Evolutionary conservation across 2,329 filamentous ascomycete genomes (phyloP), one percentile per base, ranked within the genome.

Genomic region (Hypomyces rosellus): DNA sequence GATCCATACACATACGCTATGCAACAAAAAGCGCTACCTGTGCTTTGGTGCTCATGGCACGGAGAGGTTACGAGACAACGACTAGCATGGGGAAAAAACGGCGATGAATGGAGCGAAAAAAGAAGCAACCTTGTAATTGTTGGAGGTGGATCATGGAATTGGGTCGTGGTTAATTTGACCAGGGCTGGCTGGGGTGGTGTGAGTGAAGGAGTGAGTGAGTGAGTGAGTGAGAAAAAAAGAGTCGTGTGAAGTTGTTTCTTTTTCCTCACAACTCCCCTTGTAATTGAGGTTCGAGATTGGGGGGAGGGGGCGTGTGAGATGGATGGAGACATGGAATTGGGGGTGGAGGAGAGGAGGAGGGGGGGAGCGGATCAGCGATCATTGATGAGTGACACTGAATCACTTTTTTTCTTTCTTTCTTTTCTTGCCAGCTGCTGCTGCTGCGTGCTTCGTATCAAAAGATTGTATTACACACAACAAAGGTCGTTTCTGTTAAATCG

Each of bases 31-130:
- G 25, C 25, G 4, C 25, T 30, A 30, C 25, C 6, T 30, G 25
- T 30, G 25, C 25, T 30, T 11, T 30, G 25, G 6, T 30, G 25
- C 25, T 30, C 25, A 30, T 30, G 25, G 25, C 25, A 30, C 25
- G 25, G 25, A 30, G 25, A 30, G 9, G 25, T 30, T 30, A 30
- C 25, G 25, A 46, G 25, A 20, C 30, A 12, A 43, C 33, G 49
- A 38, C 49, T 51, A 48, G 45, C 25, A 44, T 40, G 49, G 49
- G 45, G 39, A 43, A 40, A 39, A 48, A 34, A 51, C 42, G 45
- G 45, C 45, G 49, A 40, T 43, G 34, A 47, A 40, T 43, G 49
- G 45, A 36, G 18, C 49, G 7, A 30, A 30, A 11, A 30, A 48
- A 36, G 42, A 45, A 44, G 45, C 42, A 50, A 50, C 41, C 48